Base-by-base conservation (phyloP, 2,329 filamentous ascomycete species). In the Ascochyta pisi region DNA sequence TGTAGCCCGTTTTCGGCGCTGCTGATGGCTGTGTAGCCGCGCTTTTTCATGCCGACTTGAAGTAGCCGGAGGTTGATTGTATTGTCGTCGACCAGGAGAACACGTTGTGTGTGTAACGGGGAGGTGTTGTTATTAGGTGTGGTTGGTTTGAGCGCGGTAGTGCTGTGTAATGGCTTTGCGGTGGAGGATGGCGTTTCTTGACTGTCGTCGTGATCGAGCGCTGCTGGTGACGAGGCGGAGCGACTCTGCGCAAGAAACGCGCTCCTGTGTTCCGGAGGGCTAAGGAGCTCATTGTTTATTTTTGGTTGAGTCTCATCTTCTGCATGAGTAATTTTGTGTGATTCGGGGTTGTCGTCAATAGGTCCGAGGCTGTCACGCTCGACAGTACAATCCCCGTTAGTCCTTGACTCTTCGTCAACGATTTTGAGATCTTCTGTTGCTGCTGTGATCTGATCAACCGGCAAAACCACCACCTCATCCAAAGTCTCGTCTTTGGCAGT, bases 31-130 rank as follows among this genome's bases (percentile, higher is more conserved):
- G 33, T 29, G 15, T 65, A 54, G 15, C 58, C 60, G 15, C 59
- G 56, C 42, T 64, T 69, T 19, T 64, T 69, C 52, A 68, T 52
- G 45, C 68, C 69, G 1, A 68, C 62, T 15, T 56, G 58, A 0
- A 72, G 59, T 12, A 72, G 60, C 57, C 69, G 69, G 3, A 74
- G 57, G 33, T 76, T 76, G 33, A 76, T 65, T 1, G 62, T 23
- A 46, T 76, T 76, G 44, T 76, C 74, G 43, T 76, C 74, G 1
- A 73, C 70, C 1, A 76, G 60, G 2, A 76, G 66, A 6, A 74
- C 54, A 15, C 61, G 51, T 33, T 34, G 49, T 5, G 8, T 34
- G 9, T 23, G 16, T 19, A 6, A 23, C 8, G 24, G 24, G 24
- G 24, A 26, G 24, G 5, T 26, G 24, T 26, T 26, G 5, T 8